phyloP scores from a whole-genome alignment of 2,329 filamentous ascomycete genomes.

The Aspergillus glaucus region DNA sequence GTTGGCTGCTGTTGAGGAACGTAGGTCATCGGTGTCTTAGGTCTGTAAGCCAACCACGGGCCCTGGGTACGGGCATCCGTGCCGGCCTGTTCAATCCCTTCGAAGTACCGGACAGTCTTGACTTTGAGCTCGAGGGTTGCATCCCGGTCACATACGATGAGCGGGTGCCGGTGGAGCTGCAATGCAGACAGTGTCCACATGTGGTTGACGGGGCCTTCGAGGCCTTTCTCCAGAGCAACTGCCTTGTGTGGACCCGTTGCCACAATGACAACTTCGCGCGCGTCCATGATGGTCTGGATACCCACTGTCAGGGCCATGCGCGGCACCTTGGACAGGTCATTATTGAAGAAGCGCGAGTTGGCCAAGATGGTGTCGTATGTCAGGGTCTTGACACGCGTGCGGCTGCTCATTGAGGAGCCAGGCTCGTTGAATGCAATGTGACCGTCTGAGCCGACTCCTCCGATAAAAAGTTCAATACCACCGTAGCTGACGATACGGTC shows the following conservation, averaged over 20 bases:
- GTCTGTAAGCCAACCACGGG: conserved; percentile 36
- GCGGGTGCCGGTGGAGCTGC: conserved; percentile 72
- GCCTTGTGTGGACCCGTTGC: conserved; percentile 78
- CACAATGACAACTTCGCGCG: conserved; percentile 74
- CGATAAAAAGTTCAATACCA: conserved; percentile 79
- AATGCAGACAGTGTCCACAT: conserved; percentile 84
- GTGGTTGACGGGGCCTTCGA: conserved; percentile 78
- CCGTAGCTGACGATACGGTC: conserved; percentile 66
- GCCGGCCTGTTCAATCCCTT: conserved; percentile 62
- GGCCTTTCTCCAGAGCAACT: conserved; percentile 68
- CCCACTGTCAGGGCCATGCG: conserved; percentile 79
- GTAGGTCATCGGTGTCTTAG: conserved; percentile 23
- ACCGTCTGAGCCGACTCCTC: conserved; percentile 77
- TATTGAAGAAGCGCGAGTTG: conserved; percentile 77
- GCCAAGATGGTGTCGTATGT: conserved; percentile 82
- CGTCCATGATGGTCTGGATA: conserved; percentile 75
- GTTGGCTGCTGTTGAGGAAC: conserved; percentile 24
- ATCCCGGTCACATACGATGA: conserved; percentile 80
- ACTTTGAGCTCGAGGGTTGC: conserved; percentile 66
- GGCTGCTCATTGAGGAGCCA: conserved; percentile 67
- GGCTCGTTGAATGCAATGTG: conserved; percentile 91
- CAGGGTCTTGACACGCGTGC: conserved; percentile 78
- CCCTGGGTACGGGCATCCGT: conserved; percentile 40
- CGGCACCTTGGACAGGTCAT: conserved; percentile 67
- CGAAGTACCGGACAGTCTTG: conserved; percentile 69